phyloP scores from a whole-genome alignment of 1,139 yeast genomes.

The Hansenula sp. region DNA sequence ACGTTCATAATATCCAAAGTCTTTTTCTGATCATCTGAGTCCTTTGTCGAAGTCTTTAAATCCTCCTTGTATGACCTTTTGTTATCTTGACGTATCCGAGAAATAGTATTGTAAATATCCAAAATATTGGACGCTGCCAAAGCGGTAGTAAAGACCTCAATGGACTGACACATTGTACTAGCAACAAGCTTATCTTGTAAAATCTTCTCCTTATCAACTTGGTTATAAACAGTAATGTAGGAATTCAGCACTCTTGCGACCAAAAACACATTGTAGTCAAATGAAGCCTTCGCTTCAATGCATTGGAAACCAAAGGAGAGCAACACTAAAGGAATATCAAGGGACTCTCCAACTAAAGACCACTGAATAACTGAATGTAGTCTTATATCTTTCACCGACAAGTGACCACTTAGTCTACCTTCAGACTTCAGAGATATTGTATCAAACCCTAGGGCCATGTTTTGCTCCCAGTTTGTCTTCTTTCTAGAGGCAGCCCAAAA shows the following conservation, averaged over 20 bases:
- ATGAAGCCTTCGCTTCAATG: constrained; percentile 57
- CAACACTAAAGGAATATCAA: constrained; percentile 65
- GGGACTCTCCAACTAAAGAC: constrained; percentile 43
- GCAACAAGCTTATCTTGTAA: constrained; percentile 62
- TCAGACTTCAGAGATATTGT: constrained; percentile 48
- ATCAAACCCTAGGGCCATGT: constrained; percentile 57
- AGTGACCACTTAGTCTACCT: constrained; percentile 76
- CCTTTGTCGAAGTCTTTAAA: constrained; percentile 25
- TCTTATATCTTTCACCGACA: constrained; percentile 46
- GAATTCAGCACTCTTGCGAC: constrained; percentile 49
- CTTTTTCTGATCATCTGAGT: constrained; percentile 9
- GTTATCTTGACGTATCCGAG: constrained; percentile 71
- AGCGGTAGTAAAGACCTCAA: constrained; percentile 69
- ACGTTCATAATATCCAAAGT: constrained; percentile 17
- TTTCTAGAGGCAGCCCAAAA: constrained; percentile 72
- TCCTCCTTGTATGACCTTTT: constrained; percentile 71
- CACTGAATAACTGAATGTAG: constrained; percentile 70
- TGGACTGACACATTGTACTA: constrained; percentile 47
- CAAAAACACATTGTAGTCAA: constrained; percentile 83
- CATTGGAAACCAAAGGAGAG: constrained; percentile 53
- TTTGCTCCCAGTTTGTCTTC: constrained; percentile 68
- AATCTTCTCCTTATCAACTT: constrained; percentile 42
- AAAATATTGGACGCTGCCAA: constrained; percentile 77
- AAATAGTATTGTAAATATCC: constrained; percentile 70
- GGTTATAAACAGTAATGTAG: constrained; percentile 62